Conservation (phyloP, 2,329 filamentous ascomycete species). For the Fusarium anthophilum region DNA sequence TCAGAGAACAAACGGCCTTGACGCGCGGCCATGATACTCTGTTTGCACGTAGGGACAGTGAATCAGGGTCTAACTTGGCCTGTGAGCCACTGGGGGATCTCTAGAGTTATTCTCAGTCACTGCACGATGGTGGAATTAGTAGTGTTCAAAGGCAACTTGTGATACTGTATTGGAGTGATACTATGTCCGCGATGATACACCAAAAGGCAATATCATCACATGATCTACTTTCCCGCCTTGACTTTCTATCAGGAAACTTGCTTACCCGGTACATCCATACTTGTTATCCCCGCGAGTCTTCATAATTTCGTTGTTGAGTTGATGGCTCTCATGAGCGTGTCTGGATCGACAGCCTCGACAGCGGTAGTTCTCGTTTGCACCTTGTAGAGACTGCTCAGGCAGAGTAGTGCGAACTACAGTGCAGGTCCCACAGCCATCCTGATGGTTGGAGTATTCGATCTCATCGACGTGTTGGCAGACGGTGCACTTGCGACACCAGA, state of each 20-base stretch:
- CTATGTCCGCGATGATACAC: neutral
- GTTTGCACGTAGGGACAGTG: neutral
- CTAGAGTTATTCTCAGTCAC: neutral
- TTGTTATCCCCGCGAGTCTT: neutral
- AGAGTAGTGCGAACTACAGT: neutral
- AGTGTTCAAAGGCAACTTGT: slow-evolving; percentile 7
- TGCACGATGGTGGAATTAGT: neutral
- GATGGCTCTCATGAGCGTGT: neutral
- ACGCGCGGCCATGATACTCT: neutral
- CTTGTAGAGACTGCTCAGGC: neutral
- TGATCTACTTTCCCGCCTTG: neutral
- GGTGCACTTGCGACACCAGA: slow-evolving; percentile 11
- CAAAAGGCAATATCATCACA: neutral
- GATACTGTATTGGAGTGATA: slow-evolving; percentile 6
- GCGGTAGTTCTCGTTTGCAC: slow-evolving; percentile 2
- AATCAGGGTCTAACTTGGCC: neutral
- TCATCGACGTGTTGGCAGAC: neutral
- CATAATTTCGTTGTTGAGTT: slow-evolving; percentile 2
- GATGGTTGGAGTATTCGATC: neutral
- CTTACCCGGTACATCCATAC: neutral
- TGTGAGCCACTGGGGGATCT: neutral
- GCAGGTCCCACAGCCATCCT: too few relatives aligned
- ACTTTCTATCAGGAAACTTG: neutral
- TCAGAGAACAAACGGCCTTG: neutral
- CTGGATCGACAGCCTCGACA: slow-evolving; percentile 7